A percentile compares a stretch with the other conserved stretches of the same genome.
Conservation (phyloP, 2,329 filamentous ascomycete genomes). For the Epichloe glyceriae region DNA sequence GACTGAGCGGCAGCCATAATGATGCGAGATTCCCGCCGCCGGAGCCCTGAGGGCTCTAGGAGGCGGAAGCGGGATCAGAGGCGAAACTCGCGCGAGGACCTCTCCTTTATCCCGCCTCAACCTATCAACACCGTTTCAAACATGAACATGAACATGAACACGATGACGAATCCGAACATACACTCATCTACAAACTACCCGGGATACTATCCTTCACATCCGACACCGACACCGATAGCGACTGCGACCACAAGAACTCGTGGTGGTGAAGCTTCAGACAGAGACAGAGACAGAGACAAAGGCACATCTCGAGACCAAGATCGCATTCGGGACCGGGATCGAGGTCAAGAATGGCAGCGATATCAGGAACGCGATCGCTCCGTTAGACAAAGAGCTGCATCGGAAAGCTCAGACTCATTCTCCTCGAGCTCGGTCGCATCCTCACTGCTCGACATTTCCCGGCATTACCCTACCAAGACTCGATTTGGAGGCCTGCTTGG, state of each 20-base stretch:
- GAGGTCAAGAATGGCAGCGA: constrained; percentile 1
- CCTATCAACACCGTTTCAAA: constrained; percentile 7
- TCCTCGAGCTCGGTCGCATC: constrained; percentile 38
- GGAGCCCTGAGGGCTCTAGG: constrained; percentile 42
- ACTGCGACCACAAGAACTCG: constrained; percentile 5
- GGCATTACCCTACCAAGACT: constrained; percentile 31
- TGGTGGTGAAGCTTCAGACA: background rate
- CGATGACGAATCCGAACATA: constrained; percentile 2
- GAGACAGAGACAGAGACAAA: background rate
- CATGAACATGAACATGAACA: constrained; percentile 6
- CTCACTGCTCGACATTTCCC: constrained; percentile 55
- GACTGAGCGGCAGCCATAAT: constrained; percentile 30
- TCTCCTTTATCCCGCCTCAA: constrained; percentile 10
- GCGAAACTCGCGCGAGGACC: constrained; percentile 19
- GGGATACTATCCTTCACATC: constrained; percentile 4
- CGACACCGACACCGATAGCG: constrained; percentile 5
- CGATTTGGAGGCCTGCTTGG: constrained; percentile 42
- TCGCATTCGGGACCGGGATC: background rate
- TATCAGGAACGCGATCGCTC: constrained; percentile 8
- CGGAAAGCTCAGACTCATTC: constrained; percentile 25
- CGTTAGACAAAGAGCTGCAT: constrained; percentile 9
- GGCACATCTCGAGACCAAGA: background rate
- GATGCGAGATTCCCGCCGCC: constrained; percentile 42
- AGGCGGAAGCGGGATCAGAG: constrained; percentile 29
- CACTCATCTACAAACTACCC: background rate